Evolutionary conservation across 2,329 filamentous ascomycete species (phyloP).

Genomic region (Colletotrichum musicola): DNA sequence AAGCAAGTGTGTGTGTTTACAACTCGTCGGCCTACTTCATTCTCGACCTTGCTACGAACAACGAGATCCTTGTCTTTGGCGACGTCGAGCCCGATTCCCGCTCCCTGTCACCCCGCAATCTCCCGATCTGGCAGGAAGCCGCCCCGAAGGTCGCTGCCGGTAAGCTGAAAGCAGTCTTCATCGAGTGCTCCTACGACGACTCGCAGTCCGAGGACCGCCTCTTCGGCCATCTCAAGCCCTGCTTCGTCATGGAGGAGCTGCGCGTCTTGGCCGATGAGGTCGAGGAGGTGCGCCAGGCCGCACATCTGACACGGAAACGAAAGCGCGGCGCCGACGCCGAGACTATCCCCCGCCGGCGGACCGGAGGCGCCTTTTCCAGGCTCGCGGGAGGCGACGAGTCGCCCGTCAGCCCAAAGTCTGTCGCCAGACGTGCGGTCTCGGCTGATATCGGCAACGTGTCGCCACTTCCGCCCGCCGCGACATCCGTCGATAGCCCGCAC

Average conservation of each 20-base stretch:
- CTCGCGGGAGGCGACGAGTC: slow-evolving; percentile 52
- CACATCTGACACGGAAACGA: slow-evolving; percentile 67
- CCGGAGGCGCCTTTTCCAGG: slow-evolving; percentile 35
- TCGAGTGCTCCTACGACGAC: slow-evolving; percentile 95
- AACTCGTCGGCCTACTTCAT: slow-evolving; percentile 97
- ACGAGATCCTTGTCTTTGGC: slow-evolving; percentile 92
- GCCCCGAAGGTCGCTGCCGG: slow-evolving; percentile 85
- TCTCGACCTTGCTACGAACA: slow-evolving; percentile 75
- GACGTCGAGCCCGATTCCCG: slow-evolving; percentile 94
- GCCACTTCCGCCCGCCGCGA: slow-evolving; percentile 55
- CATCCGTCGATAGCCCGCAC: slow-evolving; percentile 52
- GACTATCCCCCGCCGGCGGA: slow-evolving; percentile 39
- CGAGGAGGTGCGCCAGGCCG: slow-evolving; percentile 58
- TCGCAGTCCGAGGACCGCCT: slow-evolving; percentile 80
- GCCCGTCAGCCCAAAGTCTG: slow-evolving; percentile 66
- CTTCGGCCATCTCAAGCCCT: slow-evolving; percentile 90
- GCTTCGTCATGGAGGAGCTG: slow-evolving; percentile 85
- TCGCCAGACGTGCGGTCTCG: slow-evolving; percentile 39
- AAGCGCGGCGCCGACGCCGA: slow-evolving; percentile 66
- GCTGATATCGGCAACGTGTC: slow-evolving; percentile 56
- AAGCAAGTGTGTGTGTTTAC: slow-evolving; percentile 74
- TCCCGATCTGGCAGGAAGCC: slow-evolving; percentile 87
- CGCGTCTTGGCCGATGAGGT: slow-evolving; percentile 79
- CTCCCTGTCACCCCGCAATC: slow-evolving; percentile 83
- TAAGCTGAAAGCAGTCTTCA: slow-evolving; percentile 84